Base-by-base conservation (phyloP, 148 eudicot genomes). In the Hydrangea macrophylla region DNA sequence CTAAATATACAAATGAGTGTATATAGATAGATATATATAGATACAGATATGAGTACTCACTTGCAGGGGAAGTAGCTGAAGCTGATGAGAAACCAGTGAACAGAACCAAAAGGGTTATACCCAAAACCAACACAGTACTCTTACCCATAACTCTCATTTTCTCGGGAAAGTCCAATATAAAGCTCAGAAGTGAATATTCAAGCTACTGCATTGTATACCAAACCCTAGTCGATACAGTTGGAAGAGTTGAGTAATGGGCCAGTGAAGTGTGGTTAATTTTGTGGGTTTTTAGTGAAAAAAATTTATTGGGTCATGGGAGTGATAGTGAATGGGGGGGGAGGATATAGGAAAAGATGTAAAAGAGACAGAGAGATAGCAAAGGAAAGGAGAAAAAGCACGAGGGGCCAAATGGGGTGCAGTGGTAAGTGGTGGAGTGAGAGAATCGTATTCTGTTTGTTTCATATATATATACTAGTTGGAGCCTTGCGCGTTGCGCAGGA, bases 51-150 rank as follows among this genome's bases (percentile, higher is more conserved):
- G n/a, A n/a, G 54, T 2, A 75, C 94, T 83, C 66, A 93, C 98
- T 93, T 32, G 92, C 81, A 74, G 96, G 96, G 58, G 89, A 61
- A 68, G 82, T 55, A 72, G 87, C 85, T 40, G 86, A 79, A 85
- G 73, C 88, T 39, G 88, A 74, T 61, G 79, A 82, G 65, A 83
- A 78, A 53, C 83, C 85, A 73, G 70, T 53, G 74, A 71, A 75
- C 11, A 90, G 61, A 27, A 92, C 39, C 73, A 84, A n/a, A 20
- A 86, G 48, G 40, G 70, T 37, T 31, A 92, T 60, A 20, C 71
- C 63, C 28, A 80, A 42, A 62, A 81, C 64, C 53, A 83, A 31
- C 60, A 72, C 35, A 56, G n/a, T n/a, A n/a, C 65, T 75, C 64
- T 59, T 83, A 23, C 79, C 75, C 71, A 76, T 54, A 23, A 69